phyloP scores from a whole-genome alignment of 495 filamentous ascomycete species.

The Penicillium herquei region DNA sequence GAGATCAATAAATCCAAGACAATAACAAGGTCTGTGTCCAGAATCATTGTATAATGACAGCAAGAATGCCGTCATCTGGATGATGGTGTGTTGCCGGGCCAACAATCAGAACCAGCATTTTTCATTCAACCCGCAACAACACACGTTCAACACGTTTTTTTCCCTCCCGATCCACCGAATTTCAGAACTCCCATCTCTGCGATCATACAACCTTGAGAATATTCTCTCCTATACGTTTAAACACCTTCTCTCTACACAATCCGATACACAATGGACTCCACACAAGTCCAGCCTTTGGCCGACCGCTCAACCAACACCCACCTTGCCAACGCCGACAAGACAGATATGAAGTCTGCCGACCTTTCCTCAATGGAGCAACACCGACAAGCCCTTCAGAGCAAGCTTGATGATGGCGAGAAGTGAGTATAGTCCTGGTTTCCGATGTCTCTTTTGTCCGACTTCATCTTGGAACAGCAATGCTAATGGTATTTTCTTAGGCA shows the following conservation, averaged over 20 bases:
- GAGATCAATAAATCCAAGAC: too few relatives aligned
- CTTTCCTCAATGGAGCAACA: constrained; percentile 70
- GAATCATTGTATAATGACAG: too few relatives aligned
- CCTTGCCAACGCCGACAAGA: constrained; percentile 32
- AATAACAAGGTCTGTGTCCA: too few relatives aligned
- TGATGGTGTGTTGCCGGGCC: constrained; percentile 35
- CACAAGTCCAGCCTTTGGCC: constrained; percentile 38
- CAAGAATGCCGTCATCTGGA: constrained; percentile 16
- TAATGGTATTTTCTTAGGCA: constrained; percentile 21
- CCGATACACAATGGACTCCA: constrained; percentile 34
- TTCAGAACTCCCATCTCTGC: not conserved
- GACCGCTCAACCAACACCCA: constrained; percentile 48
- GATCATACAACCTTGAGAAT: not conserved
- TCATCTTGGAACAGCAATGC: not conserved
- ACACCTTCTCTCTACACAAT: not conserved
- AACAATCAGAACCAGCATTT: constrained; percentile 43
- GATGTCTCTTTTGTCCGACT: too few relatives aligned
- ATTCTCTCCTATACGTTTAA: constrained; percentile 7
- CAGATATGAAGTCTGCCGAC: constrained; percentile 33
- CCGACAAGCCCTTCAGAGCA: constrained; percentile 70
- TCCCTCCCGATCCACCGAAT: constrained; percentile 21
- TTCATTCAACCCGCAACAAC: constrained; percentile 20
- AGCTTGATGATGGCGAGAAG: constrained; percentile 64
- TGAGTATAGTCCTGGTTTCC: constrained; percentile 36
- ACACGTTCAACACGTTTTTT: constrained; percentile 20